Base-by-base conservation (phyloP, 257 asterid genomes). In the Lithospermum erythrorhizon region DNA sequence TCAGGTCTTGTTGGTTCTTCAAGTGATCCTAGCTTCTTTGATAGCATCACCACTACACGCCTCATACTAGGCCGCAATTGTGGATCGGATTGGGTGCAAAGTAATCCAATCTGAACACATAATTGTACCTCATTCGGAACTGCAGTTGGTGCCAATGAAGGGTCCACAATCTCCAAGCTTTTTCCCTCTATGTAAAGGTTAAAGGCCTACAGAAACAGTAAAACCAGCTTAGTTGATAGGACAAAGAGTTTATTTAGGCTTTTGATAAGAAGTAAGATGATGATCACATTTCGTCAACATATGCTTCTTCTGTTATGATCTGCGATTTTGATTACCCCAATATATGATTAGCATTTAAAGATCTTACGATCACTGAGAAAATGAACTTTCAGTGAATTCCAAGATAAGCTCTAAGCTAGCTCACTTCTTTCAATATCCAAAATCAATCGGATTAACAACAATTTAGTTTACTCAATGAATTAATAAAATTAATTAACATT, bases 1-100 rank as follows among this genome's bases (percentile, higher is more conserved):
- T 95, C 97, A 1, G 99, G 99, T 67, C 84, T 62, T 3, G 72
- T 68, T 8, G 99, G 99, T 58, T 83, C 96, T 57, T 85, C 95
- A 10, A 93, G 89, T 65, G 63, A 72, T 61, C 78, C 78, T 9
- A 89, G 89, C 57, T 72, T 86, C 68, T 82, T 85, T 22, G 94
- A 84, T 59, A 93, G 79, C 68, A 83, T 70, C 59, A 76, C 73
- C 57, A 80, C 89, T 18, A 89, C 84, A 7, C 94, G 96, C 1
- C 79, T 82, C 96, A 93, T 87, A 58, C 68, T 78, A 0, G 99
- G 96, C 20, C 99, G 87, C 58, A 73, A 65, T n/a, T 65, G 67
- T 17, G 94, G 90, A 27, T 93, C 96, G 0, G 93, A 69, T 58
- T 93, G 99, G 30, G 78, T 77, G 47, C 99, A 93, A 20, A 87